Evolutionary conservation across 768 basidiomycete species (phyloP), one percentile per base, ranked within the genome.

Genomic region (Hortiboletus flavorubellus): DNA sequence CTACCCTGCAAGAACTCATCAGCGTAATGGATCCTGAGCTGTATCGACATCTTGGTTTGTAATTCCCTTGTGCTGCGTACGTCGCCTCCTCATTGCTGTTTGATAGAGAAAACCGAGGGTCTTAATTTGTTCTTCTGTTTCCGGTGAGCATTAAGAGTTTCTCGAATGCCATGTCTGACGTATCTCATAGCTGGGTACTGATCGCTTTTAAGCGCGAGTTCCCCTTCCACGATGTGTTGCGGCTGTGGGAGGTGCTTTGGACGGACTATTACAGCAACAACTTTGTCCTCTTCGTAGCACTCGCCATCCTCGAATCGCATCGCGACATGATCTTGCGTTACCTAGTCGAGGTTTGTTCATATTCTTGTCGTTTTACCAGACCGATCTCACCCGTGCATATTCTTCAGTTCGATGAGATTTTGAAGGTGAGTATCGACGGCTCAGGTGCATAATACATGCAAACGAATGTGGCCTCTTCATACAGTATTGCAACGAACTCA

Each of bases 81-180:
- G 6, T 5, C 15, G 40, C 31, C 21, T 44, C 16, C 46, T 58
- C 53, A 56, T 40, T 21, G 4, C 14, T 30, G 18, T 34, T 54
- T 16, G 56, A 78, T 78, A 93, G 84, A 98, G 81, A 85, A 90
- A 67, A 80, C 86, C 1, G 95, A 95, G 58, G 87, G 83, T 2
- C 78, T 98, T 58, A 98, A 98, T 71, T 71, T 98, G 30, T 98
- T 98, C 78, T 98, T 98, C 78, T 98, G 94, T 72, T 99, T 98
- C 83, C 84, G 96, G 84, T 95, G 76, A 64, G 82, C 68, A 18
- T 45, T n/a, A 31, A 45, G 6, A 7, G 9, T 26, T 18, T 33
- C 10, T 39, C 29, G 5, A 12, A 4, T 26, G 40, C 15, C 45
- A 34, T 12, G 31, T 39, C 21, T 60, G 33, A 65, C 26, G 4